These are phyloP conservation scores for Solanum pimpinellifolium DNA, from an alignment of 257 asterid species.

Conservation along the genomic window DNA sequence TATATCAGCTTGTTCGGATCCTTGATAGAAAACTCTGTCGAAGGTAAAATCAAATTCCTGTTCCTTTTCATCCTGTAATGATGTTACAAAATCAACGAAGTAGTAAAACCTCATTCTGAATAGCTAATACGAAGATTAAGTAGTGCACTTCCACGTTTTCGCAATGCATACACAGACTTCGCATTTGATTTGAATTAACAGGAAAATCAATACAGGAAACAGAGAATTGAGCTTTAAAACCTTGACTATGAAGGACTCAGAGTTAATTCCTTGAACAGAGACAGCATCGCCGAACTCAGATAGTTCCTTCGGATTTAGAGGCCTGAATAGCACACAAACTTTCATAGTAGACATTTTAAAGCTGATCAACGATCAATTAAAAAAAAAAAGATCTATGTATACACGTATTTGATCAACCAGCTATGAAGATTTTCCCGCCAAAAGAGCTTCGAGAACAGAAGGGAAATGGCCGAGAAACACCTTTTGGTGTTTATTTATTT, in stretches of 20 bases:
- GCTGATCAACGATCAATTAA: neutral
- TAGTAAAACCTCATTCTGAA: neutral
- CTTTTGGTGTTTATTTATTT: neutral
- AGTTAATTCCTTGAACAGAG: conserved; percentile 40
- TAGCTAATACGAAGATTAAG: neutral
- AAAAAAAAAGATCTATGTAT: neutral
- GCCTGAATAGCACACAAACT: conserved; percentile 77
- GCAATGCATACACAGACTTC: too few relatives aligned
- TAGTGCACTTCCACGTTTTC: neutral
- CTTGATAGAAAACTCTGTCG: conserved; percentile 70
- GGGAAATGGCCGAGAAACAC: neutral
- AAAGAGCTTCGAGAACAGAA: neutral
- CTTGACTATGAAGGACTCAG: conserved; percentile 61
- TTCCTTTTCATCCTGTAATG: conserved; percentile 61
- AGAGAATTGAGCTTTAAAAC: conserved; percentile 10
- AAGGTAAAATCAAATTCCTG: conserved; percentile 58
- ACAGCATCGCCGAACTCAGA: conserved; percentile 46
- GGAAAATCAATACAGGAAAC: neutral
- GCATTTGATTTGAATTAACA: neutral
- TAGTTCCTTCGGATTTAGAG: conserved; percentile 57
- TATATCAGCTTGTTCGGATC: conserved; percentile 58
- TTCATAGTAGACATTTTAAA: conserved; percentile 42
- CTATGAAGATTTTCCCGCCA: neutral
- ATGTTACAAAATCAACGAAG: neutral
- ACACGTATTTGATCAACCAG: neutral